A percentile compares a stretch with the other conserved stretches of the same genome.
phyloP scores from a whole-genome alignment of 352 stramenopile species.

The Phytophthora pinifolia region DNA sequence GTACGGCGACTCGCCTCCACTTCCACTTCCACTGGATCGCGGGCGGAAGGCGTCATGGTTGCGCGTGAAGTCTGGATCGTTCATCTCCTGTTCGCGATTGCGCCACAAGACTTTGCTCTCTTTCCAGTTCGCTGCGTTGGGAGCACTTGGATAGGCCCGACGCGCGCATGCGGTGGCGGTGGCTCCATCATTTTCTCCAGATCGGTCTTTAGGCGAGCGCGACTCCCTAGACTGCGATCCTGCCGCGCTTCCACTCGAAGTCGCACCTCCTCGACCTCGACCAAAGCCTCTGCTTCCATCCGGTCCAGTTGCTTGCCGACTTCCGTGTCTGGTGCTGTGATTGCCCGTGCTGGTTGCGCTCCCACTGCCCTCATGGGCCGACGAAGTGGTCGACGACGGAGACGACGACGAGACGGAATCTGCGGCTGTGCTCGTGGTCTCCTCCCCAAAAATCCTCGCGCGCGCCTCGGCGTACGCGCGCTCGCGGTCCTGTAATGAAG shows the following conservation, averaged over 20 bases:
- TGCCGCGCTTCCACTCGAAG: constrained; percentile 1
- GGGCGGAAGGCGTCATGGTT: constrained; percentile 72
- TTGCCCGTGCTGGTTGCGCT: constrained; percentile 3
- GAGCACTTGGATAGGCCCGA: constrained; percentile 23
- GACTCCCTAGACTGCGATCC: constrained; percentile 10
- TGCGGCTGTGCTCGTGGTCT: constrained; percentile 26
- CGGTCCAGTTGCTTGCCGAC: constrained; percentile 50
- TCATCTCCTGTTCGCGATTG: constrained; percentile 93
- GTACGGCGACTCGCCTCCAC: constrained; percentile 36
- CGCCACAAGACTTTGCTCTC: constrained; percentile 93
- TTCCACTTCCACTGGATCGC: constrained; percentile 34
- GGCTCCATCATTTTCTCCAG: constrained; percentile 9
- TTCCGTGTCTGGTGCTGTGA: constrained; percentile 22
- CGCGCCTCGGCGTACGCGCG: constrained; percentile 93
- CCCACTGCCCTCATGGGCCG: constrained; percentile 11
- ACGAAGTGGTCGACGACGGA: constrained; percentile 24
- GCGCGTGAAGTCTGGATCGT: constrained; percentile 92
- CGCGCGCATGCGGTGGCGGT: constrained; percentile 16
- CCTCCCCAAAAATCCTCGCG: constrained; percentile 93
- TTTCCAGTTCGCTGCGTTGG: constrained; percentile 70
- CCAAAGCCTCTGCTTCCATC: constrained; percentile 58
- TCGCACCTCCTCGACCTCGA: constrained; percentile 9
- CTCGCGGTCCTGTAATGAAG: constrained; percentile 92
- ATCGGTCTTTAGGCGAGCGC: constrained; percentile 18
- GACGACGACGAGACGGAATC: constrained; percentile 29